phyloP scores from a whole-genome alignment of 225 moss, liverwort and hornwort genomes.

The Climacium dendroides region DNA sequence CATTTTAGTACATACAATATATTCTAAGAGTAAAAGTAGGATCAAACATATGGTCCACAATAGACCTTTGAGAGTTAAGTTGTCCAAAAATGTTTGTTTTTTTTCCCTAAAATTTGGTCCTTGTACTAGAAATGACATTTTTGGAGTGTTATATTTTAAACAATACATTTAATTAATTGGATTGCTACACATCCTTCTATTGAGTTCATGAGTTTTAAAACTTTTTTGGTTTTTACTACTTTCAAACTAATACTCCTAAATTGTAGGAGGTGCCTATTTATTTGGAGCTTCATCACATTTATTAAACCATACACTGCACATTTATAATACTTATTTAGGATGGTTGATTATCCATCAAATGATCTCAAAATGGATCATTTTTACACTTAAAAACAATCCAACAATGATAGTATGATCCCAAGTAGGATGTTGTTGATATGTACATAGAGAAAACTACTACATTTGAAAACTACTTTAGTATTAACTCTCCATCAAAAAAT shows the following conservation, averaged over 20 bases:
- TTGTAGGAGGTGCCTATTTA: rapidly evolving
- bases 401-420: neutral
- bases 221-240: neutral
- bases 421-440: neutral
- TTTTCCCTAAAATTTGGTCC: too few relatives aligned
- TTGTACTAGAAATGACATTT: too few relatives aligned
- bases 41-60: rapidly evolving
- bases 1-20: neutral
- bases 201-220: neutral
- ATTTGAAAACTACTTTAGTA: neutral
- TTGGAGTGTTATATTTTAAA: neutral
- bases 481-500: rapidly evolving
- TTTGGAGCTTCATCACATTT: neutral
- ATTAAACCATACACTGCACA: neutral
- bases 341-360: neutral
- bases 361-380: neutral
- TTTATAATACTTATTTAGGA: neutral
- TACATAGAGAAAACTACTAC: neutral
- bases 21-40: neutral
- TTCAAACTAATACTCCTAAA: neutral
- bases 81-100: too few relatives aligned
- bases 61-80: neutral
- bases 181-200: neutral
- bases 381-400: rapidly evolving
- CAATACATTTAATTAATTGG: too few relatives aligned